A percentile compares a stretch with the other conserved stretches of the same genome.
Evolutionary conservation across 2,329 filamentous ascomycete species (phyloP).

Genomic region (Metarhizium robertsii): DNA sequence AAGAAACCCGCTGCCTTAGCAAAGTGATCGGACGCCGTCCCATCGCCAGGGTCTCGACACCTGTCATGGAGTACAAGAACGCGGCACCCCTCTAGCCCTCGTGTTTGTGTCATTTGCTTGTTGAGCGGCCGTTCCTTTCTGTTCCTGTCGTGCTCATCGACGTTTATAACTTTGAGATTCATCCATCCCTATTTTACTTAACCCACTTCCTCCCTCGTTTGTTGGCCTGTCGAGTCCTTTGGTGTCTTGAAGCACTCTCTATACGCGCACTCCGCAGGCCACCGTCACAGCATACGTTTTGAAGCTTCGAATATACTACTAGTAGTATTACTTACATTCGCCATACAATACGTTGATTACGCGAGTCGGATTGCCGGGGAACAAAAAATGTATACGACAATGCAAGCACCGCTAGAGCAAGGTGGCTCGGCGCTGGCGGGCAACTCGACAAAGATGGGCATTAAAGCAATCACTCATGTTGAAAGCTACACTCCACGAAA

Average conservation of each 20-base stretch:
- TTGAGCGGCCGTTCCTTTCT: conserved; percentile 9
- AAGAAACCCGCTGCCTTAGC: conserved; percentile 19
- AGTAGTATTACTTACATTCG: not conserved
- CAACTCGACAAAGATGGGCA: conserved; percentile 11
- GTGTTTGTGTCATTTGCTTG: conserved; percentile 14
- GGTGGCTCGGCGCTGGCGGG: conserved; percentile 8
- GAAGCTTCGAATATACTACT: conserved; percentile 1
- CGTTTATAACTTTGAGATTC: conserved; percentile 12
- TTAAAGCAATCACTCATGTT: conserved; percentile 11
- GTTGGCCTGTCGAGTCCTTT: not conserved
- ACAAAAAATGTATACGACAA: conserved; percentile 7
- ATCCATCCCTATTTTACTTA: conserved; percentile 15
- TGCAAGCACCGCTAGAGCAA: conserved; percentile 8
- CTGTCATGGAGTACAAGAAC: conserved; percentile 21
- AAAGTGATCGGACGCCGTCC: conserved; percentile 12
- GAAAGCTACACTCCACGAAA: conserved; percentile 11
- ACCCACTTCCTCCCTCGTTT: conserved; percentile 14
- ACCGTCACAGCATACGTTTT: not conserved
- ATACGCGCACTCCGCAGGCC: not conserved
- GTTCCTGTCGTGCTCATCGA: conserved; percentile 13
- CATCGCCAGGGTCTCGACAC: conserved; percentile 16
- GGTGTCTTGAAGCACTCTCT: conserved; percentile 2
- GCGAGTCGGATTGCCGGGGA: not conserved
- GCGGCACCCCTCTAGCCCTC: conserved; percentile 15
- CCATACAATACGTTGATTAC: not conserved